Conservation (phyloP, 768 basidiomycete species). For the Boletus edulis region DNA sequence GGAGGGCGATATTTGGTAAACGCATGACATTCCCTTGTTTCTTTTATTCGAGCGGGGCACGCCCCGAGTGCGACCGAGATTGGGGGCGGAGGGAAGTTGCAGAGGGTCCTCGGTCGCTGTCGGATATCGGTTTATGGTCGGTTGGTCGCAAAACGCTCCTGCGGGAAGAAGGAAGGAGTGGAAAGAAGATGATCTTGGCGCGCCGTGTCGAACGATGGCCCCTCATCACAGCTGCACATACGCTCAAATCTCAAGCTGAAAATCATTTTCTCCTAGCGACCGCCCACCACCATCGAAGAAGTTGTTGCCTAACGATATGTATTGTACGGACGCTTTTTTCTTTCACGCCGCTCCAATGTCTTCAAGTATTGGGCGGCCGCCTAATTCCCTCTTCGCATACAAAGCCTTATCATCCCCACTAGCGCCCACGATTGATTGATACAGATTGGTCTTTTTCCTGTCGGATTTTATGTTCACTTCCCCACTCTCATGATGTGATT, state of each 20-base stretch:
- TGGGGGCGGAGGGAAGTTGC: conserved; percentile 36
- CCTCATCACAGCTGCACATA: conserved; percentile 4
- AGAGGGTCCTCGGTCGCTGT: conserved; percentile 35
- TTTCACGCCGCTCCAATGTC: conserved; percentile 45
- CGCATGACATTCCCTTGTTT: conserved; percentile 25
- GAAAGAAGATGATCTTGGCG: conserved; percentile 22
- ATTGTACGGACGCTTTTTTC: conserved; percentile 77
- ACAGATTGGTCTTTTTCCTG: conserved; percentile 25
- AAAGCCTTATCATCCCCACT: conserved; percentile 20
- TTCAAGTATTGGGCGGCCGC: conserved; percentile 27
- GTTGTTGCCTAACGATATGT: conserved; percentile 41
- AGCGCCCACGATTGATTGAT: conserved; percentile 35
- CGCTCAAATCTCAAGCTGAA: conserved; percentile 20
- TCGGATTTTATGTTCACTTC: conserved; percentile 28
- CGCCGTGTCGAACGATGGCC: conserved; percentile 19
- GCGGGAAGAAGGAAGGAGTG: conserved; percentile 17
- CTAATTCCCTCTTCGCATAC: conserved; percentile 27
- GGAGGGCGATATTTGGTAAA: conserved; percentile 49
- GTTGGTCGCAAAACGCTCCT: conserved; percentile 29
- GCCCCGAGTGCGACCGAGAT: conserved; percentile 46
- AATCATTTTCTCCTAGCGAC: conserved; percentile 13
- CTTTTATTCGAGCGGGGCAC: conserved; percentile 36
- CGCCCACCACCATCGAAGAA: conserved; percentile 26
- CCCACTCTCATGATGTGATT: conserved; percentile 16
- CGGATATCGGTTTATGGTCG: conserved; percentile 34